These are phyloP conservation scores for Aspergillus olivimuriae DNA, from an alignment of 495 filamentous ascomycete genomes.

Conservation along the genomic window DNA sequence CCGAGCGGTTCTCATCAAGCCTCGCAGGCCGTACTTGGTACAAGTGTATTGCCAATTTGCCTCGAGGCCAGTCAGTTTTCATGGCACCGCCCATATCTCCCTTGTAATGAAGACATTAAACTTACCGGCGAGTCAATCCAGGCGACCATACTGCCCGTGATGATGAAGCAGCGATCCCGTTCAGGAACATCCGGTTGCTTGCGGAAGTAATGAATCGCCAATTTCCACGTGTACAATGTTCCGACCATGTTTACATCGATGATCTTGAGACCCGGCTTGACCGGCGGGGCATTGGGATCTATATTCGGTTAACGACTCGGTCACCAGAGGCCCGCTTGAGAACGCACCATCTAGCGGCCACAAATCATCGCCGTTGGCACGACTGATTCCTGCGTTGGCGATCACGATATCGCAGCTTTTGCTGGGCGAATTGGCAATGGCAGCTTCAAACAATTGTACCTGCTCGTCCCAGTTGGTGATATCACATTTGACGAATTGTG, in stretches of 20 bases:
- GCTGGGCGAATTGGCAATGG: conserved; percentile 13
- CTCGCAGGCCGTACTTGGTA: conserved; percentile 29
- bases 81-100: too few relatives aligned
- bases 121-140: conserved; percentile 24
- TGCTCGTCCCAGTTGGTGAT: conserved; percentile 18
- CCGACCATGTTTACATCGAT: conserved; percentile 37
- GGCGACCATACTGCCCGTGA: conserved; percentile 26
- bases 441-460: conserved; percentile 12
- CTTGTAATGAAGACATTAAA: too few relatives aligned
- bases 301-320: neutral
- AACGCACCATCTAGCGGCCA: conserved; percentile 26
- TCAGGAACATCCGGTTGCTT: conserved; percentile 25
- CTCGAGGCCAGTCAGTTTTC: conserved; percentile 2
- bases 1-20: conserved; percentile 27
- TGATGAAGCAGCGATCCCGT: conserved; percentile 27
- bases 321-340: too few relatives aligned
- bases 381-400: conserved; percentile 36
- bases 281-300: conserved; percentile 27
- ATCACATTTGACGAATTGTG: conserved; percentile 18
- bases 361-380: conserved; percentile 22
- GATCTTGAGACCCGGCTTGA: conserved; percentile 33
- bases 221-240: conserved; percentile 33
- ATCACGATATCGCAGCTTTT: conserved; percentile 21
- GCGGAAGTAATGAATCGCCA: conserved; percentile 40
- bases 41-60: conserved; percentile 29